Conservation (phyloP, 768 basidiomycete species). For the Termitomyces sp. region DNA sequence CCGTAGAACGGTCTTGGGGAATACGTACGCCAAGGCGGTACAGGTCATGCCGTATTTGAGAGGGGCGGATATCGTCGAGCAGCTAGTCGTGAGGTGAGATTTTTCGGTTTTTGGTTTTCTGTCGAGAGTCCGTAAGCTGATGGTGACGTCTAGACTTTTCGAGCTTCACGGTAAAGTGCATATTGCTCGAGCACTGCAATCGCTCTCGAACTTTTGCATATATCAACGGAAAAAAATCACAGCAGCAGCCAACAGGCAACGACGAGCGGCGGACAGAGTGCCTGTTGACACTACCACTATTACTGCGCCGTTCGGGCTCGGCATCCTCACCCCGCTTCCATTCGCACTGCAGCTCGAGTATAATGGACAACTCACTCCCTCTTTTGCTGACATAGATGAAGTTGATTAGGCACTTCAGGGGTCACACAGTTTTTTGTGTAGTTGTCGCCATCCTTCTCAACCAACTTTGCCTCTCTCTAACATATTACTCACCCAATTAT, state of each 20-base stretch:
- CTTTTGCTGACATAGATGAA: slow-evolving; percentile 21
- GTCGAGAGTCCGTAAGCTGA: neutral
- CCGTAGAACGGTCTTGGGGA: slow-evolving; percentile 23
- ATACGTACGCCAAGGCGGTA: slow-evolving; percentile 37
- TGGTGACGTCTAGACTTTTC: slow-evolving; percentile 24
- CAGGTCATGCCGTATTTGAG: slow-evolving; percentile 54
- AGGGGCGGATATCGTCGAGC: slow-evolving; percentile 44
- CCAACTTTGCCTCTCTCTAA: neutral
- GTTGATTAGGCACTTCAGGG: slow-evolving; percentile 19
- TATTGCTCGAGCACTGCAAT: slow-evolving; percentile 45
- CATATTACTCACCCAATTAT: no score
- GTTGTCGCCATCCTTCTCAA: neutral
- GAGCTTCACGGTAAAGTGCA: slow-evolving; percentile 51
- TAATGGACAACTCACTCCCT: neutral
- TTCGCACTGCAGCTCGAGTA: slow-evolving; percentile 2
- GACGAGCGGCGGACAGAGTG: slow-evolving; percentile 11
- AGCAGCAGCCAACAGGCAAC: slow-evolving; percentile 15
- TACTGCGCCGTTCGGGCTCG: neutral
- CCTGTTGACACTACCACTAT: neutral
- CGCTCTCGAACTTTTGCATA: slow-evolving; percentile 43
- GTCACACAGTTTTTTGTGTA: neutral
- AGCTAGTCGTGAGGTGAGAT: slow-evolving; percentile 48
- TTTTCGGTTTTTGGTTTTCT: neutral
- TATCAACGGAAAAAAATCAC: slow-evolving; percentile 38
- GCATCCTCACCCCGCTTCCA: neutral